phyloP scores from a whole-genome alignment of 1,139 yeast genomes.

The Suhomyces yuchorum region DNA sequence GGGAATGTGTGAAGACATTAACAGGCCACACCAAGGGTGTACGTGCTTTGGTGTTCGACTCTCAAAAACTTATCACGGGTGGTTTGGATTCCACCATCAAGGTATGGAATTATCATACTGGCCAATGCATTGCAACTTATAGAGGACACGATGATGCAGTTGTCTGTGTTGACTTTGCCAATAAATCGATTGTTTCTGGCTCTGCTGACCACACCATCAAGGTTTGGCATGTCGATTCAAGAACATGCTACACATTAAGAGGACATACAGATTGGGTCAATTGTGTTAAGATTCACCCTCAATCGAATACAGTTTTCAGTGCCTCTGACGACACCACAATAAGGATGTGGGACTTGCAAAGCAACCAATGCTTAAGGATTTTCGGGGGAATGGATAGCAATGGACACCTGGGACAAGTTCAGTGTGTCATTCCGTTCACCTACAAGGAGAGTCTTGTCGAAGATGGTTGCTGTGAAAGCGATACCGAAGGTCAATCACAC shows the following conservation, averaged over 20 bases:
- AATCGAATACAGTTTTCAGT: slow-evolving; percentile 76
- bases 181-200: slow-evolving; percentile 87
- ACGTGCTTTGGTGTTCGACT: slow-evolving; percentile 80
- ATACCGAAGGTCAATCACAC: slow-evolving; percentile 21
- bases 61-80: slow-evolving; percentile 86
- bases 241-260: slow-evolving; percentile 87
- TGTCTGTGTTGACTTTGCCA: slow-evolving; percentile 73
- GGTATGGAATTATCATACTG: slow-evolving; percentile 95
- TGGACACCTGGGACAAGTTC: slow-evolving; percentile 85
- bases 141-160: slow-evolving; percentile 91
- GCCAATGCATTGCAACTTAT: slow-evolving; percentile 90
- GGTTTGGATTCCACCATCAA: slow-evolving; percentile 89
- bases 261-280: slow-evolving; percentile 95
- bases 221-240: slow-evolving; percentile 93
- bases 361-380: slow-evolving; percentile 75
- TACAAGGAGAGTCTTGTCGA: slow-evolving; percentile 55
- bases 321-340: slow-evolving; percentile 92
- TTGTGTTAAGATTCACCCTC: slow-evolving; percentile 81
- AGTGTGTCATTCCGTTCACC: slow-evolving; percentile 81
- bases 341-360: slow-evolving; percentile 89
- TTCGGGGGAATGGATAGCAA: slow-evolving; percentile 74
- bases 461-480: slow-evolving; percentile 36
- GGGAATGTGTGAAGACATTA: slow-evolving; percentile 73
- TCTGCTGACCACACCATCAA: slow-evolving; percentile 90
- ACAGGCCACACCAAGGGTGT: slow-evolving; percentile 87